Percentiles rank a stretch among this genome's conserved stretches.
Evolutionary conservation across 2,329 filamentous ascomycete species (phyloP).

Genomic region (Talaromyces marneffei): DNA sequence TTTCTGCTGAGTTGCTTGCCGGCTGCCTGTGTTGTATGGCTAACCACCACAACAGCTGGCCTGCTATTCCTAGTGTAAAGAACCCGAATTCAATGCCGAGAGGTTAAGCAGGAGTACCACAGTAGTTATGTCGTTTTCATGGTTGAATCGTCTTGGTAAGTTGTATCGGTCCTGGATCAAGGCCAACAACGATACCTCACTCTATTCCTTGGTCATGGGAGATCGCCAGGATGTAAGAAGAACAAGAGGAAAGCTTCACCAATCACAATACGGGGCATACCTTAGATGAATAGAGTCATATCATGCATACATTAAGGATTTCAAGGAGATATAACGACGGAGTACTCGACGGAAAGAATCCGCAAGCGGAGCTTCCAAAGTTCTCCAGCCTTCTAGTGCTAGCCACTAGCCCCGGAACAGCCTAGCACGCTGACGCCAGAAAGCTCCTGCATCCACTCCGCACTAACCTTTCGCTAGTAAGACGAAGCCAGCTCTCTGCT

Average conservation of each 20-base stretch:
- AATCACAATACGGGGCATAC: neutral
- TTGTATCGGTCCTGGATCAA: too few relatives aligned
- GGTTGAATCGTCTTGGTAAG: too few relatives aligned
- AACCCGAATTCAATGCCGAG: neutral
- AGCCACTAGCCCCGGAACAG: neutral
- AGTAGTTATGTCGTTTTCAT: too few relatives aligned
- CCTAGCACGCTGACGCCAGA: neutral
- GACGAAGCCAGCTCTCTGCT: conserved; percentile 17
- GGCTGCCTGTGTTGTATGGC: neutral
- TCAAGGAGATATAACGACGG: too few relatives aligned
- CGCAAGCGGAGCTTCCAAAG: neutral
- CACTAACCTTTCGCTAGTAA: too few relatives aligned
- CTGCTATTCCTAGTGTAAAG: neutral
- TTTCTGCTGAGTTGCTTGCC: conserved; percentile 2
- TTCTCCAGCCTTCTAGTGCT: conserved; percentile 2
- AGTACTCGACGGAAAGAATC: neutral
- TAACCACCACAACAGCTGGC: neutral
- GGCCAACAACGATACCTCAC: too few relatives aligned
- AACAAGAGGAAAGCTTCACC: neutral
- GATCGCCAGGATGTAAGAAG: neutral
- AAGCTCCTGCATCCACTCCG: conserved; percentile 8
- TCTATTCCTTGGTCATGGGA: neutral
- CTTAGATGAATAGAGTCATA: too few relatives aligned
- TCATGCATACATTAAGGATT: too few relatives aligned
- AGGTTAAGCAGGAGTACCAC: neutral